These are phyloP conservation scores for Colletotrichum somersetense DNA, from an alignment of 2,329 filamentous ascomycete genomes.

Conservation along the genomic window DNA sequence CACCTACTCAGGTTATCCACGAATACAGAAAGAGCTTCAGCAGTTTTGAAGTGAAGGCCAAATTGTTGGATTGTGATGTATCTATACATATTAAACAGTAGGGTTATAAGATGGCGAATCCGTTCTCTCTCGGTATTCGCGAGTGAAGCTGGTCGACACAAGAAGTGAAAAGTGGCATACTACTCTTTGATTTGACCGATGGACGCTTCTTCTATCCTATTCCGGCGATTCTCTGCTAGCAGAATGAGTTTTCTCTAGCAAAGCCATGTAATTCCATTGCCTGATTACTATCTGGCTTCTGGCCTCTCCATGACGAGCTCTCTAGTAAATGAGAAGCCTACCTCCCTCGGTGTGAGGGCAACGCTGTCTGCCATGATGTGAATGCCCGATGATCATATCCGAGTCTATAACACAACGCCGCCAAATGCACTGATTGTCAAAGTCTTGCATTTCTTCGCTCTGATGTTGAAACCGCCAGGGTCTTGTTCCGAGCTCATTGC, in stretches of 20 bases:
- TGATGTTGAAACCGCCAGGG: neutral
- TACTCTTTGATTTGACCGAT: too few species aligned
- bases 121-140: too few species aligned
- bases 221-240: too few species aligned
- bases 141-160: too few species aligned
- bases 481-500: neutral
- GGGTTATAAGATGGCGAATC: too few species aligned
- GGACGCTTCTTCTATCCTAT: too few species aligned
- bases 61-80: too few species aligned
- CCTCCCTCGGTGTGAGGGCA: neutral
- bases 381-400: neutral
- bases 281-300: neutral
- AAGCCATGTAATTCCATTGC: neutral
- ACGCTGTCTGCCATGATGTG: neutral
- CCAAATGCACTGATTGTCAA: neutral
- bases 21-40: too few species aligned
- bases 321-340: neutral
- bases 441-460: neutral
- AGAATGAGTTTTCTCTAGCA: neutral
- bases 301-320: neutral
- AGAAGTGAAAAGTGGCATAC: too few species aligned
- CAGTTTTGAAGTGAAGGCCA: too few species aligned
- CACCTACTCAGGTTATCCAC: too few species aligned
- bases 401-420: slow-evolving; percentile 9
- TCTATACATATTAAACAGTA: too few species aligned